Evolutionary conservation across 495 filamentous ascomycete genomes (phyloP), one percentile per base, ranked within the genome.

Genomic region (Aspergillus panamensis): DNA sequence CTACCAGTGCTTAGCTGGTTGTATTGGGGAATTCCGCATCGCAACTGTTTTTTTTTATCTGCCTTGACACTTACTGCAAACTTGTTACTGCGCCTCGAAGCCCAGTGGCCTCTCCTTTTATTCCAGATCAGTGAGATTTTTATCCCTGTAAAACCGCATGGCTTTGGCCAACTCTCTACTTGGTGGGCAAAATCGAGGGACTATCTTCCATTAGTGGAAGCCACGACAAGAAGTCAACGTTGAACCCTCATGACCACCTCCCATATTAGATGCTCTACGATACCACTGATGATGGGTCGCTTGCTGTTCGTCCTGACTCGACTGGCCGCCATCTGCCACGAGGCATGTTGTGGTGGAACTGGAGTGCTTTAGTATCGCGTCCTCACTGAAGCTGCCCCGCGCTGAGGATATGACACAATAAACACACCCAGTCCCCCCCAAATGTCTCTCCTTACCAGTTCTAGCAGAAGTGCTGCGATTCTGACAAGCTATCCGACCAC

Each of bases 31-130:
- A 17, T 40, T 52, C 5, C 39, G 10, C n/a, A 13, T 20, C 42
- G n/a, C 40, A 51, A 47, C 17, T 19, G 16, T 47, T 44, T 52
- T 44, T 47, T 35, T 52, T 44, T 45, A 45, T 21, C 42, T 45
- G 37, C 16, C 21, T 52, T 45, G 31, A 8, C 44, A 25, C 16
- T 14, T 29, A 5, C 30, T 30, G 39, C 44, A 33, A 40, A 31
- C 32, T 29, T 58, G 13, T 52, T 31, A 51, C 12, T 40, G 13
- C 48, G 21, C 30, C 48, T 47, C 31, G 32, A 44, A 52, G 40
- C 6, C 42, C 31, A 29, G 33, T 57, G 56, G 56, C 35, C 20
- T 37, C 31, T 58, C 39, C 56, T 58, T 58, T 52, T 58, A 25
- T 56, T 51, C 30, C 29, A 30, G 42, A 48, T 58, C 48, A 37